phyloP scores from a whole-genome alignment of 768 basidiomycete genomes.

The Auricularia sp. region DNA sequence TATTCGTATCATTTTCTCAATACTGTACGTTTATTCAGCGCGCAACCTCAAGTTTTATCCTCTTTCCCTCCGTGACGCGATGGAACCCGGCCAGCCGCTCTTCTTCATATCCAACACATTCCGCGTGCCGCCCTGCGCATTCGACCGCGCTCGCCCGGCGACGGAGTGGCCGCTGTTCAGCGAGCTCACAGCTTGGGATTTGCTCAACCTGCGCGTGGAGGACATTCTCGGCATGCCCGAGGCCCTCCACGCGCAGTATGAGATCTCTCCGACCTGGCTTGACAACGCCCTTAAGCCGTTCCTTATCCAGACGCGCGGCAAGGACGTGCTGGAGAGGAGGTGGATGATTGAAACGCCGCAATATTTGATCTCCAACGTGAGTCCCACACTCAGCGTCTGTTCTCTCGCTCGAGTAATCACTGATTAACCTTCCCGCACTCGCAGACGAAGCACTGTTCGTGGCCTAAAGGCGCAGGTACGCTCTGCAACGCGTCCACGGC shows the following conservation, averaged over 20 bases:
- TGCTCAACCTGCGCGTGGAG: conserved; percentile 29
- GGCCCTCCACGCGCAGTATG: conserved; percentile 24
- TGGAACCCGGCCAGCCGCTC: conserved; percentile 19
- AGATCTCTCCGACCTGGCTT: conserved; percentile 24
- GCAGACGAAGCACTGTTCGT: conserved; percentile 32
- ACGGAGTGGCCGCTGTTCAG: conserved; percentile 12
- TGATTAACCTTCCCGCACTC: too few relatives aligned
- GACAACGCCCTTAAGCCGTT: conserved; percentile 21
- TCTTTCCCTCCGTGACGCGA: conserved; percentile 26
- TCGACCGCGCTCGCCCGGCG: conserved; percentile 1
- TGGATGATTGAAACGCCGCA: conserved; percentile 9
- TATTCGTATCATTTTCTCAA: background rate
- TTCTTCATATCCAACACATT: conserved; percentile 23
- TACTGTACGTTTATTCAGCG: conserved; percentile 17
- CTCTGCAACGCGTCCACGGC: background rate
- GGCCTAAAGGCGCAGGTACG: conserved; percentile 36
- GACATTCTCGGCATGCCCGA: conserved; percentile 26
- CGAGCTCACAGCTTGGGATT: conserved; percentile 27
- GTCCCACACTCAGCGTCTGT: too few relatives aligned
- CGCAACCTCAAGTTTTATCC: conserved; percentile 40
- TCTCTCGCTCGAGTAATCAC: too few relatives aligned
- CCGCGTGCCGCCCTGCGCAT: conserved; percentile 19
- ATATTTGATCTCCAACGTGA: conserved; percentile 17
- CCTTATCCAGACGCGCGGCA: conserved; percentile 27
- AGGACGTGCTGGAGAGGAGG: conserved; percentile 20